These are phyloP conservation scores for Cercospora zeae-maydis DNA, from an alignment of 2,329 filamentous ascomycete species.

Conservation along the genomic window DNA sequence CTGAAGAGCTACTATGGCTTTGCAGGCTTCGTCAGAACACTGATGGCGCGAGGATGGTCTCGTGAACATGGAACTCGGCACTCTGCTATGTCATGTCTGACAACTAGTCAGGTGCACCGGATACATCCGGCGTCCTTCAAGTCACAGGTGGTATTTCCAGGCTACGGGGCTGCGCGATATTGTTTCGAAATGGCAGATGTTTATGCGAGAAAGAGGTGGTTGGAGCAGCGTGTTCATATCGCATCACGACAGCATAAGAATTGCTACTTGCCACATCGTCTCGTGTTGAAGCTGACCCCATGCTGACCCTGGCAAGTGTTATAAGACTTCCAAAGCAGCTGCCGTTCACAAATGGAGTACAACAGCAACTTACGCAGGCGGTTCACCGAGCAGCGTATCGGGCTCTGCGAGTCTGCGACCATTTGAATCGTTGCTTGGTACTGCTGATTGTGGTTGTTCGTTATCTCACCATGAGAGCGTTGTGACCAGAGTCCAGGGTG, in stretches of 20 bases:
- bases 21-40: background rate
- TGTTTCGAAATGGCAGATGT: conserved; percentile 43
- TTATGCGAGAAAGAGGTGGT: conserved; percentile 48
- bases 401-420: conserved; percentile 33
- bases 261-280: background rate
- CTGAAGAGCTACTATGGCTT: background rate
- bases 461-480: background rate
- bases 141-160: conserved; percentile 49
- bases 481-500: background rate
- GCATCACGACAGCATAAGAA: conserved; percentile 45
- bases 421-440: conserved; percentile 37
- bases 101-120: conserved; percentile 38
- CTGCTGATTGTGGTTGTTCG: background rate
- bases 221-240: conserved; percentile 54
- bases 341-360: conserved; percentile 37
- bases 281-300: conserved; percentile 8
- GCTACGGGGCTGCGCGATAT: conserved; percentile 30
- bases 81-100: background rate
- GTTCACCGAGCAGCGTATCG: conserved; percentile 22
- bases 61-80: background rate
- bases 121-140: conserved; percentile 59
- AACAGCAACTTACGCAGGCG: conserved; percentile 34
- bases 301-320: conserved; percentile 48
- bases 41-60: conserved; percentile 42
- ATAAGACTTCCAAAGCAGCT: conserved; percentile 34